Base-by-base conservation (phyloP, 2,329 filamentous ascomycete species). In the Diplodia sapinea region DNA sequence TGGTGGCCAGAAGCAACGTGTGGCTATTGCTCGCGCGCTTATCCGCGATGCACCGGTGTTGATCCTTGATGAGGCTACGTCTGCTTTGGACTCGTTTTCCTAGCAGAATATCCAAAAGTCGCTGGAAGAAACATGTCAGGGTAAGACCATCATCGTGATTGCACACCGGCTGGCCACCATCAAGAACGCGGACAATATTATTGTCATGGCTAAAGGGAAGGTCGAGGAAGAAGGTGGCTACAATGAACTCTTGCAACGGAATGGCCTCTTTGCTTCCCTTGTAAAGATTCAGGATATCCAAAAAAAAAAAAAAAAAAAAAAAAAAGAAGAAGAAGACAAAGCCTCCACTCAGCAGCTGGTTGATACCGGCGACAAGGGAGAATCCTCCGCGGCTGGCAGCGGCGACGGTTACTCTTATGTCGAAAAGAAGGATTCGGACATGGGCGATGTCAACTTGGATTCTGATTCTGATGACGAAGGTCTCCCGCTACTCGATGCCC, bases 1-100 rank as follows among this genome's bases (percentile, higher is more conserved):
- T 2, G 94, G 95, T 66, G 95, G 94, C 0, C 95, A 98, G 79
- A 97, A 97, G 77, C 94, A 98, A 79, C 91, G 95, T 69, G 89
- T 98, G 43, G 94, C 93, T 61, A 97, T 98, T 76, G 94, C 95
- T 3, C 89, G 94, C 5, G 95, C 94, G 0, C 83, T 98, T 13
- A 88, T 98, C 51, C 90, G 94, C n/a, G 88, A 97, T 73, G 94
- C 95, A 8, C 94, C 92, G 79, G 89, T 98, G 69, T 81, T 98
- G 9, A 71, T 78, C 11, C 71, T 78, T 11, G 76, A 78, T 38
- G 76, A 78, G 69, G 71, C 70, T 1, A 73, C 71, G 20, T 68
- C 64, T 47, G 67, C 66, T 13, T 49, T 69, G 23, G 68, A 69
- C 38, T 65, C 68, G 15, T 63, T 62, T 47, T 66, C 66, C 3